A percentile compares a stretch with the other conserved stretches of the same genome.
Conservation (phyloP, 1,284 basidiomycete species). For the Heterobasidion occidentale region DNA sequence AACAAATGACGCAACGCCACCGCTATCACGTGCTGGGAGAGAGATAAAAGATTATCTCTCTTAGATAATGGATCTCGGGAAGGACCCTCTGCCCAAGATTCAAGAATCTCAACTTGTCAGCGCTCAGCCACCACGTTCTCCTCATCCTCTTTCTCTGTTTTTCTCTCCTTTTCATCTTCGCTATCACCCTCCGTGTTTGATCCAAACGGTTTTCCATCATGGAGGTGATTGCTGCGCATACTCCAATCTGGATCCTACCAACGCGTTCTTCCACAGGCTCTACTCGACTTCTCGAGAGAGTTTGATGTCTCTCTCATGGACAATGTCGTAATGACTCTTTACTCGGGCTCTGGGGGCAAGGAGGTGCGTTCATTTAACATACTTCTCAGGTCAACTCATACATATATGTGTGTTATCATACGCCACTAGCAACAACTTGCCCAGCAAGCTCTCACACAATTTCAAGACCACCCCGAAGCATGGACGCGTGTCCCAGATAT, state of each 20-base stretch:
- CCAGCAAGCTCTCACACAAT: constrained; percentile 87
- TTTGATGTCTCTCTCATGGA: constrained; percentile 83
- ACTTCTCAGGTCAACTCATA: neutral
- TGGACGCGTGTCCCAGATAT: constrained; percentile 98
- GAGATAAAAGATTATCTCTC: neutral
- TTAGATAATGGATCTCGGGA: constrained; percentile 1
- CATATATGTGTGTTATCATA: neutral
- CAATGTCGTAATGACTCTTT: constrained; percentile 80
- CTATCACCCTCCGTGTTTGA: neutral
- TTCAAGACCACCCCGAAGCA: constrained; percentile 96
- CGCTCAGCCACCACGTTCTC: neutral
- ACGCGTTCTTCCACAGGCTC: constrained; percentile 36
- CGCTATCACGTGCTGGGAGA: neutral
- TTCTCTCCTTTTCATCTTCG: neutral
- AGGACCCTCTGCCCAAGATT: constrained; percentile 5
- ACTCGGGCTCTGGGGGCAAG: constrained; percentile 60
- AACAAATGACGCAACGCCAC: neutral
- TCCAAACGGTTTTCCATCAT: neutral
- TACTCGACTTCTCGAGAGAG: constrained; percentile 83
- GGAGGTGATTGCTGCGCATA: neutral
- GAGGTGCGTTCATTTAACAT: constrained; percentile 43
- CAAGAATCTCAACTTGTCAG: neutral
- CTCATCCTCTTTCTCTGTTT: neutral
- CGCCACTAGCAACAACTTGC: constrained; percentile 77
- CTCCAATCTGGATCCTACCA: neutral